Evolutionary conservation across 2,329 filamentous ascomycete species (phyloP), one percentile per base, ranked within the genome.

Genomic region (Aplosporella prunicola): DNA sequence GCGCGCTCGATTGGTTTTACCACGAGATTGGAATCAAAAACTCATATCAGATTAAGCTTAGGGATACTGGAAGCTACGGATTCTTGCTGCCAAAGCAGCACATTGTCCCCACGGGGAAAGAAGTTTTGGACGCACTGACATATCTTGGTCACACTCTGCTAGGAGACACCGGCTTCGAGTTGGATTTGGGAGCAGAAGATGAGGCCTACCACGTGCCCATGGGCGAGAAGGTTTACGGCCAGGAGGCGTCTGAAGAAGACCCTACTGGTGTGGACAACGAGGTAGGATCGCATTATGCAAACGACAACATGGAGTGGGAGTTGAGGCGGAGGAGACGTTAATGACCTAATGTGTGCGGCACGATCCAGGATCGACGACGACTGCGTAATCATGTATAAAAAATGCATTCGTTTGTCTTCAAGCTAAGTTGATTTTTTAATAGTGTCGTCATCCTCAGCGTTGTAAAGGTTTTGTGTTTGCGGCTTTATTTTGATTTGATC

Each of bases 1-100:
- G 83, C 32, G 85, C 84, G 2, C 76, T 96, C 27, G 91, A 96
- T 60, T 96, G 84, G 78, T 94, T 98, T 61, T 94, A 93, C 56
- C 84, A 93, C 49, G 82, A 93, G 51, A 62, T 96, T 43, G 68
- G 72, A 31, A 83, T 89, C 13, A 78, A 76, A 45, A 93, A 85
- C 57, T 83, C 86, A 41, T 96, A 93, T 57, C 91, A 96, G 67
- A 81, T 91, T 62, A 96, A 96, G 64, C 68, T 98, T 18, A 72
- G 91, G 32, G 91, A 98, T 57, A 91, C 83, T 0, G 91, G 91
- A 8, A 91, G 79, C 56, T 96, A 96, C 56, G 91, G 91, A 0
- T 98, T 96, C 56, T 65, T 98, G 32, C 66, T 96, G 4, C 91
- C 91, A 0, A 80, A 75, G 40, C 81, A 91, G 40, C 74, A 93